Conservation (phyloP, 2,329 filamentous ascomycete species). For the Verticillium alfalfae region DNA sequence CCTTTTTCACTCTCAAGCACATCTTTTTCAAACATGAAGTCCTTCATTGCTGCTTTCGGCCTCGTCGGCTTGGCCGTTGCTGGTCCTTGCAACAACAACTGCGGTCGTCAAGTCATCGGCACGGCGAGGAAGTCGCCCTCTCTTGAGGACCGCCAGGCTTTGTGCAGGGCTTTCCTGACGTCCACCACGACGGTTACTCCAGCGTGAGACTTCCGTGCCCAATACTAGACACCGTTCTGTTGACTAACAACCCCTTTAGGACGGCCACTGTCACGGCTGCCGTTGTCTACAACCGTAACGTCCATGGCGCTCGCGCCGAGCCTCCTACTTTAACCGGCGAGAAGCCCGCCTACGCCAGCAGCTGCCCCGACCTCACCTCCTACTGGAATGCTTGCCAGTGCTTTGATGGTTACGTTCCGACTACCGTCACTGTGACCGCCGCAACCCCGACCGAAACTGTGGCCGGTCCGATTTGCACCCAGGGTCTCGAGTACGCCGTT, state of each 20-base stretch:
- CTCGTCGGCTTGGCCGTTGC: not conserved
- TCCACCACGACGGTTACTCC: constrained; percentile 2
- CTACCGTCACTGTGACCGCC: constrained; percentile 6
- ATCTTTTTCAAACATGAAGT: not conserved
- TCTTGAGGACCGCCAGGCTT: constrained; percentile 1
- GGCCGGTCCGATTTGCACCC: constrained; percentile 3
- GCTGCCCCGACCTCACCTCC: constrained; percentile 6
- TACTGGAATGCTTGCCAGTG: constrained; percentile 15
- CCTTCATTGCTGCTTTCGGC: not conserved
- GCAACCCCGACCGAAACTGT: constrained; percentile 1
- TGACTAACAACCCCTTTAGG: not conserved
- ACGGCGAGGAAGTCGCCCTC: not conserved
- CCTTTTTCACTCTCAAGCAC: not conserved
- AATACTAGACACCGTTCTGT: not conserved
- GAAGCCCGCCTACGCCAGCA: constrained; percentile 11
- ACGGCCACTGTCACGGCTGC: constrained; percentile 1
- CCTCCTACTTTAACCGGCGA: not conserved
- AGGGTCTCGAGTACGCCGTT: constrained; percentile 6
- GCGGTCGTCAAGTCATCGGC: constrained; percentile 6
- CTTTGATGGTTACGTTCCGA: constrained; percentile 11
- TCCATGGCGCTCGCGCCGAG: constrained; percentile 1
- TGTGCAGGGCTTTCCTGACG: constrained; percentile 7
- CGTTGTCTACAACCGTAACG: not conserved
- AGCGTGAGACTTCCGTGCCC: not conserved
- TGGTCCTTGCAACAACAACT: constrained; percentile 9